phyloP scores from a whole-genome alignment of 2,329 filamentous ascomycete genomes.

The Colletotrichum sp. region DNA sequence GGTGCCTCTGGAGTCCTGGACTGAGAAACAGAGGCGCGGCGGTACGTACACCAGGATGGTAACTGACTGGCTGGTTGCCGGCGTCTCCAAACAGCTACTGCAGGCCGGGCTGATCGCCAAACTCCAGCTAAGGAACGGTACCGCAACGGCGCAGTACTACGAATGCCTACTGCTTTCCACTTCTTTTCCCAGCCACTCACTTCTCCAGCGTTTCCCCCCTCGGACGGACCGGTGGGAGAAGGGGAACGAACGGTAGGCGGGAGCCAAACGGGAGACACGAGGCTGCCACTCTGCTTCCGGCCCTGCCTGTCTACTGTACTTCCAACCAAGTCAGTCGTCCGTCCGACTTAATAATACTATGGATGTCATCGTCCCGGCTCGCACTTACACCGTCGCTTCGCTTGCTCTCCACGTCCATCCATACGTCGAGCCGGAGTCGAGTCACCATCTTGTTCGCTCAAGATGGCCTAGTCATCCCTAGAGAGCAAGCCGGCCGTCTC shows the following conservation, averaged over 20 bases:
- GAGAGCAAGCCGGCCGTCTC: not conserved
- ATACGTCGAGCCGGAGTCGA: not conserved
- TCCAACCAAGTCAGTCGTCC: not conserved
- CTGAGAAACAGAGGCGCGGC: not conserved
- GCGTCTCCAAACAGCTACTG: not conserved
- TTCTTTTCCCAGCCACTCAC: not conserved
- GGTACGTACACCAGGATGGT: not conserved
- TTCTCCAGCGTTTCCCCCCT: not conserved
- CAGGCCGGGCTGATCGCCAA: not conserved
- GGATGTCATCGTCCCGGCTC: not conserved
- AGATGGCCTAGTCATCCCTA: not conserved
- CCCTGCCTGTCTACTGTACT: not conserved
- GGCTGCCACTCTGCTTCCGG: not conserved
- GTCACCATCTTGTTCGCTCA: not conserved
- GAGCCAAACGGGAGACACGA: not conserved
- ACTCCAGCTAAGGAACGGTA: not conserved
- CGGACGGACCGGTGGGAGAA: not conserved
- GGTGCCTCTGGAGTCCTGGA: not conserved
- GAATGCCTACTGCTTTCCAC: not conserved
- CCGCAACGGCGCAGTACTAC: not conserved
- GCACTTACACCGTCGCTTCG: slow-evolving; percentile 12
- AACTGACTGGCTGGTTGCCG: not conserved
- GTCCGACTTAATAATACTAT: not conserved
- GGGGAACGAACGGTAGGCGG: not conserved
- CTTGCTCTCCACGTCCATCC: not conserved